Percentiles rank a stretch among this genome's conserved stretches.
These are phyloP conservation scores for Parastagonospora nodorum DNA, from an alignment of 2,329 filamentous ascomycete species.

Conservation along the genomic window DNA sequence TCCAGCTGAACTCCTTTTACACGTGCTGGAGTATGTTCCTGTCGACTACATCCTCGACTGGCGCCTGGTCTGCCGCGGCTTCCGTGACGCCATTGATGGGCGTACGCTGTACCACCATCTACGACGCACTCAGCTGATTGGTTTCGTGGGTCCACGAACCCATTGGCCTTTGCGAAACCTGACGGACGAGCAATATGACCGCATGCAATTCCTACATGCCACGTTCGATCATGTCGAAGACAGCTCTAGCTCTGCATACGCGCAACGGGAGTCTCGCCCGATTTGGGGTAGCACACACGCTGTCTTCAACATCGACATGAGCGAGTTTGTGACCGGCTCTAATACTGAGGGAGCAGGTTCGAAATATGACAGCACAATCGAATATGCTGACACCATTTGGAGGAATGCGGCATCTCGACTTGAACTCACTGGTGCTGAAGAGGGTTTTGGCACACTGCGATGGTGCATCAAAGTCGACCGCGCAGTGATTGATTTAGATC, in stretches of 20 bases:
- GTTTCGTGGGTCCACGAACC: conserved; percentile 19
- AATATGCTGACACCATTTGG: conserved; percentile 5
- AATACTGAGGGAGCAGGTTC: neutral
- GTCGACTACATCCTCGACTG: conserved; percentile 33
- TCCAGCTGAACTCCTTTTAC: conserved; percentile 37
- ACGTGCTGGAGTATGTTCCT: conserved; percentile 34
- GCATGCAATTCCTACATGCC: conserved; percentile 20
- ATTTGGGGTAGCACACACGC: conserved; percentile 26
- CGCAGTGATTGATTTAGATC: conserved; percentile 30
- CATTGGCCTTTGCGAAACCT: conserved; percentile 5
- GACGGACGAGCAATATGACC: conserved; percentile 19
- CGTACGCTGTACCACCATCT: conserved; percentile 30
- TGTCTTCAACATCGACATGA: conserved; percentile 27
- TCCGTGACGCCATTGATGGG: conserved; percentile 40
- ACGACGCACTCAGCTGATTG: conserved; percentile 25
- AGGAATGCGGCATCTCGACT: conserved; percentile 8
- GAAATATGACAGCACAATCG: neutral
- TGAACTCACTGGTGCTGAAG: conserved; percentile 6
- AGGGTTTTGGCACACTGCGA: conserved; percentile 21
- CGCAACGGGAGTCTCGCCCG: neutral
- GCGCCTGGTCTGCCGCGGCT: conserved; percentile 36
- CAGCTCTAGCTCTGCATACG: neutral
- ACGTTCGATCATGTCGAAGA: conserved; percentile 10
- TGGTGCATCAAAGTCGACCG: conserved; percentile 37
- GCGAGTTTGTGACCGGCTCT: conserved; percentile 18